Conservation (phyloP, 1,284 basidiomycete species). For the Phlebopus sp. region DNA sequence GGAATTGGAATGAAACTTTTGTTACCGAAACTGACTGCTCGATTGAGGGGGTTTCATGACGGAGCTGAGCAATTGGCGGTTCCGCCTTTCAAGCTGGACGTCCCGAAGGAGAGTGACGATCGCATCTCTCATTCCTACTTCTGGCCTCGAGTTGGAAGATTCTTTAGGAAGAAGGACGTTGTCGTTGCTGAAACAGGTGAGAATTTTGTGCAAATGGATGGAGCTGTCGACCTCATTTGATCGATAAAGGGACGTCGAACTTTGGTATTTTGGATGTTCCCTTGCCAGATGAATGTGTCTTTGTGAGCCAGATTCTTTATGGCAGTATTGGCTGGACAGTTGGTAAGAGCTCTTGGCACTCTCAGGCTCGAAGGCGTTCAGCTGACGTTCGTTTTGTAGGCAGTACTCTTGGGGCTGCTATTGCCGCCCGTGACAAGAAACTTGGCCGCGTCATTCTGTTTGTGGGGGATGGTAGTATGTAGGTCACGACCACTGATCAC, state of each 20-base stretch:
- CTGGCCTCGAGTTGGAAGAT: slow-evolving; percentile 81
- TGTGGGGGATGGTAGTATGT: slow-evolving; percentile 81
- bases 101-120: slow-evolving; percentile 49
- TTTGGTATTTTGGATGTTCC: slow-evolving; percentile 80
- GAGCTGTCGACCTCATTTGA: slow-evolving; percentile 19
- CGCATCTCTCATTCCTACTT: slow-evolving; percentile 76
- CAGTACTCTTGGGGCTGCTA: slow-evolving; percentile 67
- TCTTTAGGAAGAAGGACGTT: slow-evolving; percentile 77
- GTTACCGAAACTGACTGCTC: slow-evolving; percentile 63
- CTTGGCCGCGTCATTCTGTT: slow-evolving; percentile 78
- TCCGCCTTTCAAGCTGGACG: slow-evolving; percentile 42
- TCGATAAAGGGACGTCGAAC: slow-evolving; percentile 45
- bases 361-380: slow-evolving; percentile 24
- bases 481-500: slow-evolving; percentile 24
- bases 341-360: slow-evolving; percentile 41
- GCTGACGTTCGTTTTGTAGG: slow-evolving; percentile 30
- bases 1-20: slow-evolving; percentile 72
- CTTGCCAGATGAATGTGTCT: slow-evolving; percentile 63
- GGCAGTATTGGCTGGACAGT: slow-evolving; percentile 87
- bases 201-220: background rate
- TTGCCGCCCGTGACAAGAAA: slow-evolving; percentile 71
- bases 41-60: slow-evolving; percentile 43
- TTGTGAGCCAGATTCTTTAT: slow-evolving; percentile 80
- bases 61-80: slow-evolving; percentile 45
- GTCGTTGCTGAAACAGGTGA: slow-evolving; percentile 82